Conservation (phyloP, 192 early-diverging fungal species). For the Mortierella antarctica region DNA sequence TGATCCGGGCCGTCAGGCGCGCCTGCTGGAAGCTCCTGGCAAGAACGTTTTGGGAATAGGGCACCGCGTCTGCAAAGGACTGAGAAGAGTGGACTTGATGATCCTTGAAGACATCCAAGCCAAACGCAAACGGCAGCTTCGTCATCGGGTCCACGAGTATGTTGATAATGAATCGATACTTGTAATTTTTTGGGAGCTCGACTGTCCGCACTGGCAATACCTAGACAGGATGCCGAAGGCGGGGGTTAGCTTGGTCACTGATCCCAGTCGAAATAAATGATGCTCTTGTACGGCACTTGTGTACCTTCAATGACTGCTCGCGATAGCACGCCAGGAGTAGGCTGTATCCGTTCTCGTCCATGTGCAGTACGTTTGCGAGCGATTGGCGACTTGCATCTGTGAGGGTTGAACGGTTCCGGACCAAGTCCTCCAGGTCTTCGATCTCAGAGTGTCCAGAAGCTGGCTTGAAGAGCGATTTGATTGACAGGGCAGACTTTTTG, state of each 20-base stretch:
- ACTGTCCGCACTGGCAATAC: slow-evolving; percentile 21
- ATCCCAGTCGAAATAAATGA: background rate
- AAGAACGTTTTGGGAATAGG: background rate
- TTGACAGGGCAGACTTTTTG: slow-evolving; percentile 30
- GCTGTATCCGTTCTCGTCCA: slow-evolving; percentile 7
- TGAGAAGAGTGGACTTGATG: background rate
- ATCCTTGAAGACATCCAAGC: slow-evolving; percentile 26
- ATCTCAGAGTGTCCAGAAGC: slow-evolving; percentile 16
- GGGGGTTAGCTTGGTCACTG: background rate
- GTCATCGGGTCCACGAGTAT: slow-evolving; percentile 22
- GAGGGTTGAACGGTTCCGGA: background rate
- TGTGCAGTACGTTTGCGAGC: slow-evolving; percentile 6
- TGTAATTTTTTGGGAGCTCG: slow-evolving; percentile 20
- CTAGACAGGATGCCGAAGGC: background rate
- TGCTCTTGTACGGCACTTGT: background rate
- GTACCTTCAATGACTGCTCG: slow-evolving; percentile 8
- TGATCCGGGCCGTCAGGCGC: slow-evolving; percentile 8
- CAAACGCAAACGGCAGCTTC: slow-evolving; percentile 21
- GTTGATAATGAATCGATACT: slow-evolving; percentile 29
- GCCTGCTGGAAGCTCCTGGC: background rate
- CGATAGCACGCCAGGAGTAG: slow-evolving; percentile 12
- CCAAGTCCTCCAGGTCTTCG: slow-evolving; percentile 37
- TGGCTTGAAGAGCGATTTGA: slow-evolving; percentile 20
- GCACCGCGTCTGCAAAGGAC: background rate
- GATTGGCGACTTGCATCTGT: background rate